Base-by-base conservation (phyloP, 257 asterid species). In the Ballota nigra region DNA sequence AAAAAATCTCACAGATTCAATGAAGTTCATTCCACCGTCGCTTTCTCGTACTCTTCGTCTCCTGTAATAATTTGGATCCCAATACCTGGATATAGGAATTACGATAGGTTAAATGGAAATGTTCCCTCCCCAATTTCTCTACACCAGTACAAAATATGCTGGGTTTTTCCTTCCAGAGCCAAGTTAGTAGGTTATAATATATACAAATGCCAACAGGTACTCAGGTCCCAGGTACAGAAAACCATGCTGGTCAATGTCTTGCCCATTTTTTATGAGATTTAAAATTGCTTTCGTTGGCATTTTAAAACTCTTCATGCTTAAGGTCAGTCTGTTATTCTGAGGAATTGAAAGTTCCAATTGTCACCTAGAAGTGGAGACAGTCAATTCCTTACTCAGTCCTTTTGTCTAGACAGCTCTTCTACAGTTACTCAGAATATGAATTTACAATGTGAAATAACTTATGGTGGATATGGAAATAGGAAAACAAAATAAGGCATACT, bases 21-120 rank as follows among this genome's bases (percentile, higher is more conserved):
- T 89, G 89, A 95, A 95, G 83, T 86, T 91, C 96, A 86, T 87
- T 78, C 89, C 89, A 70, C 85, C 82, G 69, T 79, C 81, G 62
- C 78, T 83, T 76, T 92, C 83, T 69, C 76, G 84, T 59, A 82
- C 67, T 70, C 76, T 85, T 15, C 86, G 86, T 77, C 96, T 86
- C 83, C 93, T 83, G 75, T 94, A 87, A 77, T 91, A 95, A 85
- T 89, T 80, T 28, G 98, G 99, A 95, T 95, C 97, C 97, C 96
- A 92, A 56, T 88, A 95, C 99, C 99, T 95, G 80, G 74, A 77
- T 60, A 72, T 53, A 69, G 45, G 41, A 56, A 58, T 43, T 43
- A 34, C n/a, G 66, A 75, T 58, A 31, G 60, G 69, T 64, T 31
- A 77, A 36, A 40, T 51, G 63, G 12, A 70, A 70, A 65, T 22